Percentiles rank a stretch among this genome's conserved stretches.
phyloP scores from a whole-genome alignment of 768 basidiomycete genomes.

The Crucibulum laeve region DNA sequence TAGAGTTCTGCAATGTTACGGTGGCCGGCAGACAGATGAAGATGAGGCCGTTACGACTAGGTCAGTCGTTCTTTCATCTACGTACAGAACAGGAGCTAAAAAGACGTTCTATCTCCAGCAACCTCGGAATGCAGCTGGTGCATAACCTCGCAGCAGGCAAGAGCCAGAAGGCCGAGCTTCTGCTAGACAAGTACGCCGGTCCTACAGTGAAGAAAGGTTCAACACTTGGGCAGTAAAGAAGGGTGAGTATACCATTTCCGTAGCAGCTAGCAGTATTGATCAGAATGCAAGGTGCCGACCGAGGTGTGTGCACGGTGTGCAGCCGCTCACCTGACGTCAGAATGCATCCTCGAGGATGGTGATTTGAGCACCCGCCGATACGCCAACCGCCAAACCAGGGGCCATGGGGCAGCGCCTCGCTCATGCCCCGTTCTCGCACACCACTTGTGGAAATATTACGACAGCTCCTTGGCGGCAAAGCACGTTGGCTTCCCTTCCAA shows the following conservation, averaged over 20 bases:
- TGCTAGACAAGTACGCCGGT: conserved; percentile 60
- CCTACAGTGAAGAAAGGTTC: conserved; percentile 61
- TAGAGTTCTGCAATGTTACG: conserved; percentile 76
- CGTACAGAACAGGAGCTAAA: conserved; percentile 2
- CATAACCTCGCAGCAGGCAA: conserved; percentile 45
- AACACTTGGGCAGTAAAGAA: conserved; percentile 55
- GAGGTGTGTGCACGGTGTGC: too few species aligned
- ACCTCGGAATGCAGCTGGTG: conserved; percentile 66
- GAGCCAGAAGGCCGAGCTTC: conserved; percentile 32
- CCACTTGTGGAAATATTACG: too few species aligned
- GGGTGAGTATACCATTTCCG: conserved; percentile 51
- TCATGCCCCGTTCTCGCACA: too few species aligned
- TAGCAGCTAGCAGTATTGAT: conserved; percentile 51
- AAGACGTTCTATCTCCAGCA: conserved; percentile 22
- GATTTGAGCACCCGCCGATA: too few species aligned
- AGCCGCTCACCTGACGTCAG: too few species aligned
- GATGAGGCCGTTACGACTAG: conserved; percentile 60
- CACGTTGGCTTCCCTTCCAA: too few species aligned
- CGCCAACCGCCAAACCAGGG: too few species aligned
- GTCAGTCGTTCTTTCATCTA: conserved; percentile 17
- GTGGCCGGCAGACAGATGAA: conserved; percentile 68
- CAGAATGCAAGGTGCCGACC: too few species aligned
- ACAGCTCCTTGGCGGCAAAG: too few species aligned
- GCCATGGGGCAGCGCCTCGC: too few species aligned
- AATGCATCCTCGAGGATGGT: too few species aligned